Evolutionary conservation across 352 stramenopile genomes (phyloP).

Genomic region (Globisporangium perplexum): DNA sequence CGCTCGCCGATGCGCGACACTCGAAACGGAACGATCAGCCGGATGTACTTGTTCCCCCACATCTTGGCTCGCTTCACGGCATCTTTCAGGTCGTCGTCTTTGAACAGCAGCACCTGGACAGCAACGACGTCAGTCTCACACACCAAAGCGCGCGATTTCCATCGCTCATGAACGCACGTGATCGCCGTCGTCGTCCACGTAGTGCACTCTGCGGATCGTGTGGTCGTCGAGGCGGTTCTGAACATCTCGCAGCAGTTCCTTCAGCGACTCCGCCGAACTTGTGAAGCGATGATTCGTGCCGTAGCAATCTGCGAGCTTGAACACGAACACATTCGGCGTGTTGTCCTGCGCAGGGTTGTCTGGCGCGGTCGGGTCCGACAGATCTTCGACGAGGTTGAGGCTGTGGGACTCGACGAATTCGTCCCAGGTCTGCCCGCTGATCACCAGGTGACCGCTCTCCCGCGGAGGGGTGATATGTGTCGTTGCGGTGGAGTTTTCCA

Average conservation of each 20-base stretch:
- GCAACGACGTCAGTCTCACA: background rate
- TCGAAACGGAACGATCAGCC: conserved; percentile 55
- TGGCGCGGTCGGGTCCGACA: conserved; percentile 20
- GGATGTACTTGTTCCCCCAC: conserved; percentile 84
- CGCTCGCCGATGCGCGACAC: conserved; percentile 21
- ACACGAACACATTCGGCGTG: conserved; percentile 66
- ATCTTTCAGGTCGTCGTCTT: conserved; percentile 76
- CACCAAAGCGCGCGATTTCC: background rate
- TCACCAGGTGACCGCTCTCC: conserved; percentile 17
- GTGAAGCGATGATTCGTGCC: conserved; percentile 84
- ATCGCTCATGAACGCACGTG: conserved; percentile 16
- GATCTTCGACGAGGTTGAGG: conserved; percentile 12
- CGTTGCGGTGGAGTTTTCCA: background rate
- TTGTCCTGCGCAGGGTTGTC: conserved; percentile 20
- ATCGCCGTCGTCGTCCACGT: conserved; percentile 80
- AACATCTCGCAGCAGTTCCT: conserved; percentile 63
- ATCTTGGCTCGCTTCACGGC: conserved; percentile 67
- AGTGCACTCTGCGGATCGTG: conserved; percentile 71
- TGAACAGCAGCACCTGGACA: conserved; percentile 62
- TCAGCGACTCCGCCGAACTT: conserved; percentile 69
- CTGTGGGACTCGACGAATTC: conserved; percentile 34
- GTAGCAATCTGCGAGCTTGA: conserved; percentile 78
- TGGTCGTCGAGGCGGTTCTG: conserved; percentile 68
- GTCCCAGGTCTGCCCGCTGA: conserved; percentile 36
- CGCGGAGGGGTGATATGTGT: background rate